Evolutionary conservation across 2,329 filamentous ascomycete genomes (phyloP).

Genomic region (Colletotrichum sp.): DNA sequence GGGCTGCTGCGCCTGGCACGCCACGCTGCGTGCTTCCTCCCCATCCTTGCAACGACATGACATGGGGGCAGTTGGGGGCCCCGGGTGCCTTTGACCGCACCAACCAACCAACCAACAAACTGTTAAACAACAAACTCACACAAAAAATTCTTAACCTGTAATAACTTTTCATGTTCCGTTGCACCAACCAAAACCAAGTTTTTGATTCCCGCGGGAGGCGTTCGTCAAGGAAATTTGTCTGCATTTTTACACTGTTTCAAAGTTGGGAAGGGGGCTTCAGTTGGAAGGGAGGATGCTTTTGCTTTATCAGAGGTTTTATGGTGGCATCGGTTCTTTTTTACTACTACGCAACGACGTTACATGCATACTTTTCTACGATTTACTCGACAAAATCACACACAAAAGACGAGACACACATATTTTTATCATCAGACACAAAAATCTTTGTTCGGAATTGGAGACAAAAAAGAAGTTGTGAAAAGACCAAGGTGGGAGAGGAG

Average conservation of each 20-base stretch:
- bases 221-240: conserved; percentile 5
- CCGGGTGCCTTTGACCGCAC: background rate
- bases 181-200: background rate
- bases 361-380: conserved; percentile 2
- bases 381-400: background rate
- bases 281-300: background rate
- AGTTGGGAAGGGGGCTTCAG: background rate
- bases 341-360: conserved; percentile 3
- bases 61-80: background rate
- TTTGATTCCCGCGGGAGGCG: background rate
- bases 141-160: conserved; percentile 5
- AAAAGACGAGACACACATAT: conserved; percentile 5
- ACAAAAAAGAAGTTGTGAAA: background rate
- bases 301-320: background rate
- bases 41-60: background rate
- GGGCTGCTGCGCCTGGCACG: background rate
- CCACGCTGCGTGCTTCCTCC: background rate
- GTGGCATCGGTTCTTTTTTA: background rate
- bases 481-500: background rate
- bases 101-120: background rate
- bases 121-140: background rate
- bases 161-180: conserved; percentile 7
- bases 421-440: background rate
- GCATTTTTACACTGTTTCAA: background rate
- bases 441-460: background rate